phyloP scores from a whole-genome alignment of 805 yeast species.

The Nakazawaea wyomingensis region DNA sequence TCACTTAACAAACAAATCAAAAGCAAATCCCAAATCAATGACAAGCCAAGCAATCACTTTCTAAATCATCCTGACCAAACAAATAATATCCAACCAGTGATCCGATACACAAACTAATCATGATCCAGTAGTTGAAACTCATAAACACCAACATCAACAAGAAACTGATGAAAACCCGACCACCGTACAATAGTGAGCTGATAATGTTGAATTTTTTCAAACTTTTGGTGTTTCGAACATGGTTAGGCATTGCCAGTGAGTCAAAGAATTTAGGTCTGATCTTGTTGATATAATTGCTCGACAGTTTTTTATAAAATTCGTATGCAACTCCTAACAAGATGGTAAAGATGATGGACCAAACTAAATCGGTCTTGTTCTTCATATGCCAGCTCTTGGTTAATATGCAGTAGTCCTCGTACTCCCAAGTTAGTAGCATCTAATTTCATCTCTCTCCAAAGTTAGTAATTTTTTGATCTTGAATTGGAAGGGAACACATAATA shows the following conservation, averaged over 20 bases:
- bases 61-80: neutral
- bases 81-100: constrained; percentile 34
- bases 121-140: constrained; percentile 43
- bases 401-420: constrained; percentile 39
- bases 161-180: constrained; percentile 38
- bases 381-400: constrained; percentile 36
- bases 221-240: neutral
- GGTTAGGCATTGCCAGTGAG: neutral
- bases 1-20: no score
- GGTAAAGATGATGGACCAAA: constrained; percentile 28
- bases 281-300: neutral
- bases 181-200: constrained; percentile 31
- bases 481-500: no score
- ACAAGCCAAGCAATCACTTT: constrained; percentile 4
- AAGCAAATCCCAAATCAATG: neutral
- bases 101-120: constrained; percentile 38
- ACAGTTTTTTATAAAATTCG: constrained; percentile 27
- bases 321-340: constrained; percentile 28
- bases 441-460: neutral
- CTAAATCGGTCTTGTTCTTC: constrained; percentile 26
- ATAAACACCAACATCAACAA: constrained; percentile 43
- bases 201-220: constrained; percentile 19
- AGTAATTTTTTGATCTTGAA: no score
- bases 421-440: constrained; percentile 38
- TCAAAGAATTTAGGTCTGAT: constrained; percentile 3